Percentiles rank a stretch among this genome's conserved stretches.
These are phyloP conservation scores for Populus hybrid DNA, from an alignment of 441 rosid genomes.

Conservation along the genomic window DNA sequence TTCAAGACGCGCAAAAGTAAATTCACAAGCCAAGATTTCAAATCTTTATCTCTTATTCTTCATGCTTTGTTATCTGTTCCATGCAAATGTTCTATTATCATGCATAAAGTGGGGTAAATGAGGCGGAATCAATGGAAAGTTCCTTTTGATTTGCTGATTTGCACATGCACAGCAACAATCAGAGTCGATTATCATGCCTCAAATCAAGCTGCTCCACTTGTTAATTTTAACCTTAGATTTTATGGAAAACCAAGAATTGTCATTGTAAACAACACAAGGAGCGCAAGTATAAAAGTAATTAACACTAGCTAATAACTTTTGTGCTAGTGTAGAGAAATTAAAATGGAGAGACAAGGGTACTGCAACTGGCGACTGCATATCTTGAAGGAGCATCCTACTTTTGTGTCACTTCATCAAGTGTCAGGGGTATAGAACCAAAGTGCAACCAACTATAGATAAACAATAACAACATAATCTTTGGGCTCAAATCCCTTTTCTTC, in stretches of 20 bases:
- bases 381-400: background rate
- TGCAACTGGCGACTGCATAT: background rate
- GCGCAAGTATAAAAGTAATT: background rate
- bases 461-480: conserved; percentile 14
- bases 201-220: background rate
- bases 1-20: no score
- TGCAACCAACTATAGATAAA: background rate
- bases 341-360: conserved; percentile 4
- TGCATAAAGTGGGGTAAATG: background rate
- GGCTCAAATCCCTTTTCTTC: conserved; percentile 16
- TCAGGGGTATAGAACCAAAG: background rate
- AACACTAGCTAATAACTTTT: background rate
- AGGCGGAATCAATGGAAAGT: background rate
- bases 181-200: background rate
- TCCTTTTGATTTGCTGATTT: background rate
- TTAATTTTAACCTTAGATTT: background rate
- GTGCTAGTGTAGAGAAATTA: background rate
- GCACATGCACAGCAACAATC: background rate
- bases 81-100: background rate
- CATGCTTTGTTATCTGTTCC: background rate
- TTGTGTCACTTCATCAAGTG: background rate
- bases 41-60: no score
- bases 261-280: no score
- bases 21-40: no score
- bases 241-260: background rate